These are phyloP conservation scores for Annona squamosa DNA, from an alignment of 164 flowering plant species.

Conservation along the genomic window DNA sequence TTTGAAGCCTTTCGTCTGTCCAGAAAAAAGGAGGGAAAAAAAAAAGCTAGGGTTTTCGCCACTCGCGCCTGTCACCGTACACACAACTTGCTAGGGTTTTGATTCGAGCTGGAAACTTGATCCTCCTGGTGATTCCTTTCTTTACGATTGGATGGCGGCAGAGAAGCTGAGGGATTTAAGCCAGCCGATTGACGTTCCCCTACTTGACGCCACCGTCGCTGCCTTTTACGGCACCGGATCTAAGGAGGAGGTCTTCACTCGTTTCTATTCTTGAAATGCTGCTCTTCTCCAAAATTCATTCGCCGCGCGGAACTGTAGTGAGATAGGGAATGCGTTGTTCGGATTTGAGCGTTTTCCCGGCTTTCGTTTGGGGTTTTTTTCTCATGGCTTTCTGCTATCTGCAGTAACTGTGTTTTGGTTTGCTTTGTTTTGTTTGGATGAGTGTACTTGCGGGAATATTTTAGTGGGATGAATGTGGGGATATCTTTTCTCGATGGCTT, in stretches of 20 bases:
- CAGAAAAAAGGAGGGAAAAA: not conserved
- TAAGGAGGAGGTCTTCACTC: slow-evolving; percentile 66
- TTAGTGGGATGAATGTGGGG: no score
- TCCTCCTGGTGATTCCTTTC: no score
- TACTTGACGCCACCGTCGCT: slow-evolving; percentile 95
- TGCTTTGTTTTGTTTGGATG: no score
- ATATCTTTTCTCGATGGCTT: no score
- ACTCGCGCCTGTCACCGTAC: not conserved
- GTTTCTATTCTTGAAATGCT: not conserved
- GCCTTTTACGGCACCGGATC: slow-evolving; percentile 99
- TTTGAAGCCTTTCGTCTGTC: not conserved
- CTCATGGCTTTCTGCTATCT: no score
- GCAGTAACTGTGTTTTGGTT: no score
- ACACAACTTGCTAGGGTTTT: slow-evolving; percentile 4
- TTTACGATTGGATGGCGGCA: slow-evolving; percentile 53
- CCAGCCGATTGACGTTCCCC: slow-evolving; percentile 78
- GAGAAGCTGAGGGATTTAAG: slow-evolving; percentile 89
- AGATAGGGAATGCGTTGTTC: no score
- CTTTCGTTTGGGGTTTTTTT: not conserved
- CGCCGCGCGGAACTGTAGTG: no score
- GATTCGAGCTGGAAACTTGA: not conserved
- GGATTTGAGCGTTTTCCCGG: not conserved
- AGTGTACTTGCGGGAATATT: no score
- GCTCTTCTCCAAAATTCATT: not conserved
- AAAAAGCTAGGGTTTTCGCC: slow-evolving; percentile 9